Conservation (phyloP, 768 basidiomycete species). For the Leucocoprinus sp. region DNA sequence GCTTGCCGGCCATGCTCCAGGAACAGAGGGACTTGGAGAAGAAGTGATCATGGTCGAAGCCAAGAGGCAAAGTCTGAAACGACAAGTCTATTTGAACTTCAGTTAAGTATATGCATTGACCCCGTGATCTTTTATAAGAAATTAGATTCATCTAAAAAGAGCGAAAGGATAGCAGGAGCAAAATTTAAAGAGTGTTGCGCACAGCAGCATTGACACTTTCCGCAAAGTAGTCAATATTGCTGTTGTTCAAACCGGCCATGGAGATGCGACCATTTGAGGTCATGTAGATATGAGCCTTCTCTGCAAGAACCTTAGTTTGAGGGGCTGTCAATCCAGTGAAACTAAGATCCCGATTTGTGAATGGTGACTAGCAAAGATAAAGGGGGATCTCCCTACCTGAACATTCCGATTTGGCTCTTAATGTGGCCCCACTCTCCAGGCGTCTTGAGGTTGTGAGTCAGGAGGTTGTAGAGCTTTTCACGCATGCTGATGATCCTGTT, state of each 20-base stretch:
- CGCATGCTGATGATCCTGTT: constrained; percentile 92
- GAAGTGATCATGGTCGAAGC: constrained; percentile 3
- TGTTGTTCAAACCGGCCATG: constrained; percentile 83
- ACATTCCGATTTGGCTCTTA: constrained; percentile 96
- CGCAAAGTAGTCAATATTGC: constrained; percentile 87
- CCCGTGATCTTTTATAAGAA: constrained; percentile 10
- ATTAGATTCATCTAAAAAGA: background rate
- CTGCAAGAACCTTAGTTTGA: constrained; percentile 76
- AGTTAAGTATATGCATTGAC: background rate
- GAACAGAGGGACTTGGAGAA: constrained; percentile 24
- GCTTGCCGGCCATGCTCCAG: constrained; percentile 37
- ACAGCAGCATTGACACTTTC: constrained; percentile 79
- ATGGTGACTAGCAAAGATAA: background rate
- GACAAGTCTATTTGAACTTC: background rate
- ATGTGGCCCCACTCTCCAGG: constrained; percentile 96
- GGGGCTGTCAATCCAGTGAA: constrained; percentile 78
- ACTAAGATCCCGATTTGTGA: constrained; percentile 27
- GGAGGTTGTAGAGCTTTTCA: constrained; percentile 66
- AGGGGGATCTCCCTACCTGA: constrained; percentile 54
- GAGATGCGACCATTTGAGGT: constrained; percentile 90
- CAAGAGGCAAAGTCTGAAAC: constrained; percentile 1
- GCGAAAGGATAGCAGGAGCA: background rate
- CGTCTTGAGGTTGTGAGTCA: constrained; percentile 75
- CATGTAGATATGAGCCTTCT: constrained; percentile 90
- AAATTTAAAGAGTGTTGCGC: constrained; percentile 52